A percentile compares a stretch with the other conserved stretches of the same genome.
phyloP scores from a whole-genome alignment of 2,329 filamentous ascomycete genomes.

The Trichoderma semiorbis region DNA sequence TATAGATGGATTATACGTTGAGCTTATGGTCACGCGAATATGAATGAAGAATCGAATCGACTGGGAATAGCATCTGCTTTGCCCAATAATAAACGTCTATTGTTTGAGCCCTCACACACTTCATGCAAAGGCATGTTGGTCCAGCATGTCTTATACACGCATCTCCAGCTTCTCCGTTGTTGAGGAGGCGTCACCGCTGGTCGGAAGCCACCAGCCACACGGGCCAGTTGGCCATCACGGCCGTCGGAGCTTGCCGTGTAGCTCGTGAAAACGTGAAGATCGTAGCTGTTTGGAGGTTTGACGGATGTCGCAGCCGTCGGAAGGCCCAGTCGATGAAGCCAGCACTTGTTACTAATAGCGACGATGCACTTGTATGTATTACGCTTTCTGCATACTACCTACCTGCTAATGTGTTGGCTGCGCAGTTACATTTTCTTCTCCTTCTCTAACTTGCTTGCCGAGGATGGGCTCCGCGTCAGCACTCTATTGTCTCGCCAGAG shows the following conservation, averaged over 20 bases:
- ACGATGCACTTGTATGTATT: not conserved
- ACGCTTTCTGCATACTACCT: not conserved
- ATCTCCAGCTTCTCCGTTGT: not conserved
- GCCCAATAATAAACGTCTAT: not conserved
- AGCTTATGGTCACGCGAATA: not conserved
- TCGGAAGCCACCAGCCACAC: not conserved
- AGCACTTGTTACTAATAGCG: not conserved
- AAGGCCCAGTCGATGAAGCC: not conserved
- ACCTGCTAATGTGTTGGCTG: not conserved
- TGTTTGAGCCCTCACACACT: not conserved
- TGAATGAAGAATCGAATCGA: not conserved
- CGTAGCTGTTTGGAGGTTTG: not conserved
- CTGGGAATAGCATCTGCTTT: not conserved
- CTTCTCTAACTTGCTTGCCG: not conserved
- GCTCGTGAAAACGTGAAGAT: not conserved
- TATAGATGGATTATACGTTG: not conserved
- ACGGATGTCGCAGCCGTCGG: conserved; percentile 9
- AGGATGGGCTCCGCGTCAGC: not conserved
- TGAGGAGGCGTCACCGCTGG: not conserved
- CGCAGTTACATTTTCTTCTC: not conserved
- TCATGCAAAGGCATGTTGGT: not conserved
- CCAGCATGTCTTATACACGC: not conserved
- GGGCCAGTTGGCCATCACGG: not conserved
- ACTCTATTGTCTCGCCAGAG: not conserved
- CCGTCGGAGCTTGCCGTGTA: not conserved